Conservation (phyloP, 2,329 filamentous ascomycete genomes). For the Fusarium graminum region DNA sequence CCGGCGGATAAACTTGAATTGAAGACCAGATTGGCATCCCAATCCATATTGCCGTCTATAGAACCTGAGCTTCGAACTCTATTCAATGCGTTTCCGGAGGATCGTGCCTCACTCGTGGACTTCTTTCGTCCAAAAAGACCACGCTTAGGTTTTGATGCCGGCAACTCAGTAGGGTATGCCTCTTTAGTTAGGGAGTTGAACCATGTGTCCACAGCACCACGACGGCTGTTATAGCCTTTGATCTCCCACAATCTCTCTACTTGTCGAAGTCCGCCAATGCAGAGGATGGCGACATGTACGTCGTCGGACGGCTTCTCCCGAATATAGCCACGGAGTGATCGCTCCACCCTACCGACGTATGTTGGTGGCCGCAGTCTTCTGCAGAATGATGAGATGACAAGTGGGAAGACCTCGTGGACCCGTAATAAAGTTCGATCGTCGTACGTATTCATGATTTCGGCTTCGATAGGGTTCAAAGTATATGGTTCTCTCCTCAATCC, state of each 20-base stretch:
- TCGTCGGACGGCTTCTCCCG: slow-evolving; percentile 73
- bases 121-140: slow-evolving; percentile 71
- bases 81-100: slow-evolving; percentile 46
- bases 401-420: slow-evolving; percentile 74
- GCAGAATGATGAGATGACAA: slow-evolving; percentile 74
- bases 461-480: slow-evolving; percentile 73
- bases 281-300: slow-evolving; percentile 71
- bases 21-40: slow-evolving; percentile 63
- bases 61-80: slow-evolving; percentile 50
- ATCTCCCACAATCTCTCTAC: slow-evolving; percentile 75
- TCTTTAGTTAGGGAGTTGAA: slow-evolving; percentile 66
- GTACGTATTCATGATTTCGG: slow-evolving; percentile 73
- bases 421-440: slow-evolving; percentile 72
- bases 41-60: slow-evolving; percentile 50
- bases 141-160: slow-evolving; percentile 63
- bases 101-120: slow-evolving; percentile 56
- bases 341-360: slow-evolving; percentile 73
- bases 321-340: slow-evolving; percentile 72
- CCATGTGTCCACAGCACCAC: slow-evolving; percentile 71
- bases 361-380: slow-evolving; percentile 72
- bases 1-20: slow-evolving; percentile 70
- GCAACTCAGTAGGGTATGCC: slow-evolving; percentile 51
- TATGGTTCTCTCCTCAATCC: slow-evolving; percentile 67
- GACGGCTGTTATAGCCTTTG: slow-evolving; percentile 72
- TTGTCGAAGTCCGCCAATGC: slow-evolving; percentile 71